phyloP scores from a whole-genome alignment of 371 early-diverging fungal species.

The Mucor circinelloides region DNA sequence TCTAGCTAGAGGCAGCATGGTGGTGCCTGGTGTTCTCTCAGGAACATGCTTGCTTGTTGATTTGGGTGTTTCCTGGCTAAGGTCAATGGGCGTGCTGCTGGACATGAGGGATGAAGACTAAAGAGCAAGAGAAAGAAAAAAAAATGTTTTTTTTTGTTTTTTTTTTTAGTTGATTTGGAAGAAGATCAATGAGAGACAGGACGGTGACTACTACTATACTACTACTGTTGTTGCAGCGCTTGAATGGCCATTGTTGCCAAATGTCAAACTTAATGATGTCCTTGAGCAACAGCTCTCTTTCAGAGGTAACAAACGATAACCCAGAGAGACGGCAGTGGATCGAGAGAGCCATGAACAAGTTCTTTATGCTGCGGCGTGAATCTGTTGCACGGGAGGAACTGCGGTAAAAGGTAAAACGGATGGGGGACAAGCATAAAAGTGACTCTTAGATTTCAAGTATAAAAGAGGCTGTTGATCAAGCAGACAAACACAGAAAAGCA shows the following conservation, averaged over 20 bases:
- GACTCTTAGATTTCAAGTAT: background rate
- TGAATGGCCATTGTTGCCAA: too few species aligned
- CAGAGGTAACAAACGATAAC: too few species aligned
- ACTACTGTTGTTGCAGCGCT: background rate
- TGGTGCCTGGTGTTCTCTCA: constrained; percentile 55
- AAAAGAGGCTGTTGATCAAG: background rate
- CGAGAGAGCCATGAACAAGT: background rate
- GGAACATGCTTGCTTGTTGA: constrained; percentile 4
- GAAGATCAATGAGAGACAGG: background rate
- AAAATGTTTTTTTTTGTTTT: too few species aligned
- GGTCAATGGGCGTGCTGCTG: background rate
- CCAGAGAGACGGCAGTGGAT: background rate
- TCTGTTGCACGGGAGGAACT: background rate
- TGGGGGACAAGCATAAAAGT: background rate
- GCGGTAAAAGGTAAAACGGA: background rate
- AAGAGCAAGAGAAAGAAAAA: background rate
- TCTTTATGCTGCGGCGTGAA: background rate
- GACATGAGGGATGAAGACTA: background rate
- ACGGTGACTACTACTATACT: background rate
- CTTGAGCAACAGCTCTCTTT: too few species aligned
- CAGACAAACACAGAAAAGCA: background rate
- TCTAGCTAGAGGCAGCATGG: constrained; percentile 72
- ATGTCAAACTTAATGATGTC: too few species aligned
- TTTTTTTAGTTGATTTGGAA: background rate
- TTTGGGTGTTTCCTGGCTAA: constrained; percentile 4